Evolutionary conservation across 305 asterid genomes (phyloP).

Genomic region (Lippia alba): DNA sequence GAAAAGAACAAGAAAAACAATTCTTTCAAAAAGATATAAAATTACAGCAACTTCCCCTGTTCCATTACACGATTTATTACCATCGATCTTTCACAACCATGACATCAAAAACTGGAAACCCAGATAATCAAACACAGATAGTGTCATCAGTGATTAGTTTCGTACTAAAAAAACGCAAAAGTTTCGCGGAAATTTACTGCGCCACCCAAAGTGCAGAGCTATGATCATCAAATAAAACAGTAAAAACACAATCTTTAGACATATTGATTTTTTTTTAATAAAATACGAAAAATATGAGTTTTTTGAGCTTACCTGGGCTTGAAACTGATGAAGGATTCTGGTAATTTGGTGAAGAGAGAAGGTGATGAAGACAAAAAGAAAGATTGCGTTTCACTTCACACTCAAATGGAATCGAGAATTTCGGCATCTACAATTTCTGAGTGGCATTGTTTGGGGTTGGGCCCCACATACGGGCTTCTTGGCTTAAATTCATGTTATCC

Average conservation of each 20-base stretch:
- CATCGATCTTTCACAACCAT: background rate
- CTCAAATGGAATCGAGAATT: conserved; percentile 30
- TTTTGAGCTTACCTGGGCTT: conserved; percentile 35
- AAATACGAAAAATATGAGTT: background rate
- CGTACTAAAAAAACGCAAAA: background rate
- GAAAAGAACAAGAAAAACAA: background rate
- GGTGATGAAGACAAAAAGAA: conserved; percentile 4
- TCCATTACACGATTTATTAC: conserved; percentile 10
- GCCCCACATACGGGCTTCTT: conserved; percentile 15
- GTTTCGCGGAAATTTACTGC: background rate
- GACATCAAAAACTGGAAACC: background rate
- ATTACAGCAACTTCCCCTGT: conserved; percentile 13
- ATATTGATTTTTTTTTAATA: too few relatives aligned
- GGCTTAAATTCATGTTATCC: background rate
- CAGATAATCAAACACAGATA: background rate
- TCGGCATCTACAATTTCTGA: background rate
- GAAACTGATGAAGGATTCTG: conserved; percentile 15
- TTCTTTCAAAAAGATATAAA: background rate
- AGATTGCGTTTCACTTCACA: conserved; percentile 33
- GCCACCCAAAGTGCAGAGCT: conserved; percentile 14
- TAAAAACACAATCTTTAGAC: background rate
- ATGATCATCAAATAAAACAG: background rate
- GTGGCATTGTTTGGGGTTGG: conserved; percentile 32
- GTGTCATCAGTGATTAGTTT: background rate
- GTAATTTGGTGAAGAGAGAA: conserved; percentile 14